These are phyloP conservation scores for Trichoderma citrinoviride DNA, from an alignment of 2,329 filamentous ascomycete genomes.

Conservation along the genomic window DNA sequence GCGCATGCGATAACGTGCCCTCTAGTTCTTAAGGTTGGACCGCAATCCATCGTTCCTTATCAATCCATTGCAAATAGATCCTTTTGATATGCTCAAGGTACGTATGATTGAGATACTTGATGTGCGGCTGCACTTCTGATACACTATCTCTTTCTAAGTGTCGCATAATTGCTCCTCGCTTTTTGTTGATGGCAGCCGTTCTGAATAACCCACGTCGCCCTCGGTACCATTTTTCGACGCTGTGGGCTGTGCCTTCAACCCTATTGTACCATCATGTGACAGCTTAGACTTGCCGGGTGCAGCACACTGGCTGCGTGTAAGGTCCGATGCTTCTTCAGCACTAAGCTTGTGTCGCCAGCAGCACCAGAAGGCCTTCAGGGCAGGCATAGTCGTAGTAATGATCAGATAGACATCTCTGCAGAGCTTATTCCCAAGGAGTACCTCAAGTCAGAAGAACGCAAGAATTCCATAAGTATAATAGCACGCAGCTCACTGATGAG, in stretches of 20 bases:
- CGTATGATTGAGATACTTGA: too few relatives aligned
- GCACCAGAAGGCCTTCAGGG: not conserved
- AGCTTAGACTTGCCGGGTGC: not conserved
- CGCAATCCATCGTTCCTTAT: too few relatives aligned
- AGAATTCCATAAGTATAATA: not conserved
- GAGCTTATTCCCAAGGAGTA: not conserved
- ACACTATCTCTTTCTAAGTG: not conserved
- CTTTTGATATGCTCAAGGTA: too few relatives aligned
- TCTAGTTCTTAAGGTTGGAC: too few relatives aligned
- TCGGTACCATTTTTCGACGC: not conserved
- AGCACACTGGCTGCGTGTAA: not conserved
- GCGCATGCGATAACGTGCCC: too few relatives aligned
- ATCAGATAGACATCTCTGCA: not conserved
- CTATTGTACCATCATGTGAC: not conserved
- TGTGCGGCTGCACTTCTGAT: too few relatives aligned
- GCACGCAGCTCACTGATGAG: not conserved
- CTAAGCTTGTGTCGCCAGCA: not conserved
- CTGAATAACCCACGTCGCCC: too few relatives aligned
- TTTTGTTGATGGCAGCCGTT: not conserved
- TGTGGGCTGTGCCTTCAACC: too few relatives aligned
- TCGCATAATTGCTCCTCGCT: not conserved
- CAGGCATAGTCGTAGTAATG: not conserved
- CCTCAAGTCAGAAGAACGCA: not conserved
- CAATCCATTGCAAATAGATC: too few relatives aligned
- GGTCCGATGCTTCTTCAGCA: not conserved